Base-by-base conservation (phyloP, 345 rosid genomes). In the Citrus maxima region DNA sequence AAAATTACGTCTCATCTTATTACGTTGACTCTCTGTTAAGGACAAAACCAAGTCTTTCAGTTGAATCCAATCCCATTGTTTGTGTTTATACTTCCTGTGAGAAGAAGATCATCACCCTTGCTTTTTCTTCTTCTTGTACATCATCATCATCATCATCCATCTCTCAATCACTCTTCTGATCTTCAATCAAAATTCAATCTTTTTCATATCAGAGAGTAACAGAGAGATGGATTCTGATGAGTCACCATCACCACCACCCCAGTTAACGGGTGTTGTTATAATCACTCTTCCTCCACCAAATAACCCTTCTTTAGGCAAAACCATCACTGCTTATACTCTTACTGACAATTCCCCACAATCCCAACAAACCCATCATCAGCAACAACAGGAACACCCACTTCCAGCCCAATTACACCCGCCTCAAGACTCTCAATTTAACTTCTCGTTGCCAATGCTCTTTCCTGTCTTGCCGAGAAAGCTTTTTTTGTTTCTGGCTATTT, bases 211-310 rank as follows among this genome's bases (percentile, higher is more conserved):
- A 46, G 51, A 46, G 51, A 46, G 51, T 13, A 10, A 46, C 40
- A 55, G 46, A 21, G 25, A 65, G 61, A 92, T 94, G 97, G 88
- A 92, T 46, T 72, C 86, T 71, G 78, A 84, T 40, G 88, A 72
- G 67, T 71, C 80, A 18, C 80, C 82, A 7, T 46, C 51, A 13
- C 51, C 51, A 0, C 51, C 51, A 13, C 51, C 51, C 51, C 87
- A 74, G 10, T 80, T 91, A 16, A 86, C 73, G 58, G 86, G 92
- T 3, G 89, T 95, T 1, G 96, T 95, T 32, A 88, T 93, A 35
- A 92, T 95, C 86, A 89, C 96, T 76, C 93, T 95, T 76, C 99
- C 99, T 49, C 99, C 99, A 0, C 81, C 91, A 2, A 87, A 93
- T 72, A 89, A 92, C 63, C 97, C 93, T 70, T 90, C 92, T 49